phyloP scores from a whole-genome alignment of 176 grass and related monocot genomes.

The Rhynchospora tenuis region DNA sequence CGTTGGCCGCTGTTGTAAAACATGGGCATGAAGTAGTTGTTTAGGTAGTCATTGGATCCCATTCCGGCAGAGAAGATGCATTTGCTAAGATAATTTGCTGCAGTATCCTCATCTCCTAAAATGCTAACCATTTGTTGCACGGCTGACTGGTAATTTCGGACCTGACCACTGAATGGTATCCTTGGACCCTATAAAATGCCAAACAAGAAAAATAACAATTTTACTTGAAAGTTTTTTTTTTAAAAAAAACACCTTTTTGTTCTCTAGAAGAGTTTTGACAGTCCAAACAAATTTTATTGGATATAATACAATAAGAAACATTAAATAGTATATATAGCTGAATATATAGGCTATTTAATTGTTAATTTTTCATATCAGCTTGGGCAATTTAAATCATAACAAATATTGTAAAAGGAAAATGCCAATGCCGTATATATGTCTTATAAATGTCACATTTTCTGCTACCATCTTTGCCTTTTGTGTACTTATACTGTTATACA shows the following conservation, averaged over 20 bases:
- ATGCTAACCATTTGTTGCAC: slow-evolving; percentile 64
- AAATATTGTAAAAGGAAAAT: not conserved
- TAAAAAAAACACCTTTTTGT: not conserved
- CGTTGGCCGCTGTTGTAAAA: slow-evolving; percentile 65
- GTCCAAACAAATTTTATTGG: not conserved
- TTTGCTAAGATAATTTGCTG: slow-evolving; percentile 60
- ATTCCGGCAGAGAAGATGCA: slow-evolving; percentile 95
- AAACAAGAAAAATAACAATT: not conserved
- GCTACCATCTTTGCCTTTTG: not conserved
- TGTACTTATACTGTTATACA: not conserved
- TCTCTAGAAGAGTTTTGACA: not conserved
- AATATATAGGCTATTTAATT: not conserved
- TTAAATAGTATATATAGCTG: not conserved
- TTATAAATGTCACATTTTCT: not conserved
- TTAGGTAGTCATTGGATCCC: slow-evolving; percentile 99
- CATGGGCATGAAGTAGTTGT: slow-evolving; percentile 99
- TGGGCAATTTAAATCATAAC: not conserved
- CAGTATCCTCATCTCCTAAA: slow-evolving; percentile 71
- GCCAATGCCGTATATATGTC: not conserved
- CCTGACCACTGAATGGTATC: slow-evolving; percentile 64
- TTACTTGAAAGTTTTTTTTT: not conserved
- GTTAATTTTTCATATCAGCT: not conserved
- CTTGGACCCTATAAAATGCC: slow-evolving; percentile 34
- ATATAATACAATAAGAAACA: not conserved
- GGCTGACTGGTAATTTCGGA: slow-evolving; percentile 85